These are phyloP conservation scores for Cyclotella cryptica DNA, from an alignment of 108 stramenopile species.

Conservation along the genomic window DNA sequence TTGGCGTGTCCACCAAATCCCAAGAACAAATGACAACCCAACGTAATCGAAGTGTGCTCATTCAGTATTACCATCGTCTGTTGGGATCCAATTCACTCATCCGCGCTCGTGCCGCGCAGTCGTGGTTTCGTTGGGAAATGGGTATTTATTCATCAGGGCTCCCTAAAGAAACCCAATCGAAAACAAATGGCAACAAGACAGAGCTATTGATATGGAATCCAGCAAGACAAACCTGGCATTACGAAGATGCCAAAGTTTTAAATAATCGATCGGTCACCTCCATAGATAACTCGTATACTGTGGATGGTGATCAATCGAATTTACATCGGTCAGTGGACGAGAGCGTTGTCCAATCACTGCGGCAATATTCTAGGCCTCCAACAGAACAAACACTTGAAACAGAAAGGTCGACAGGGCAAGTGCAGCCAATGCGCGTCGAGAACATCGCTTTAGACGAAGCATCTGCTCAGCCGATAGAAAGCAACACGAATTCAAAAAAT, in stretches of 20 bases:
- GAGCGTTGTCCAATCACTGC: constrained; percentile 32
- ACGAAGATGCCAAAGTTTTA: constrained; percentile 49
- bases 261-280: constrained; percentile 26
- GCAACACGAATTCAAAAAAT: not conserved
- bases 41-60: constrained; percentile 44
- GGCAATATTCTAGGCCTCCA: constrained; percentile 39
- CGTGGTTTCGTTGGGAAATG: constrained; percentile 80
- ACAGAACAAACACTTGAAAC: not conserved
- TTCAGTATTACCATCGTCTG: constrained; percentile 65
- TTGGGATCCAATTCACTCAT: constrained; percentile 46
- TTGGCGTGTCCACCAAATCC: not conserved
- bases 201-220: constrained; percentile 51
- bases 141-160: constrained; percentile 44
- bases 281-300: constrained; percentile 7
- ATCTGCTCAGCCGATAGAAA: constrained; percentile 7
- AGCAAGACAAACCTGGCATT: constrained; percentile 21
- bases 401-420: constrained; percentile 6
- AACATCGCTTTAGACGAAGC: not conserved
- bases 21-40: not conserved
- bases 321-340: not conserved
- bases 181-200: constrained; percentile 11
- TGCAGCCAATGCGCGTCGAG: constrained; percentile 28
- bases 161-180: not conserved
- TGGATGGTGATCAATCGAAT: not conserved
- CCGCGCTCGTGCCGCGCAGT: constrained; percentile 50